Evolutionary conservation across 2,329 filamentous ascomycete species (phyloP).

Genomic region (Shiraia sp.): DNA sequence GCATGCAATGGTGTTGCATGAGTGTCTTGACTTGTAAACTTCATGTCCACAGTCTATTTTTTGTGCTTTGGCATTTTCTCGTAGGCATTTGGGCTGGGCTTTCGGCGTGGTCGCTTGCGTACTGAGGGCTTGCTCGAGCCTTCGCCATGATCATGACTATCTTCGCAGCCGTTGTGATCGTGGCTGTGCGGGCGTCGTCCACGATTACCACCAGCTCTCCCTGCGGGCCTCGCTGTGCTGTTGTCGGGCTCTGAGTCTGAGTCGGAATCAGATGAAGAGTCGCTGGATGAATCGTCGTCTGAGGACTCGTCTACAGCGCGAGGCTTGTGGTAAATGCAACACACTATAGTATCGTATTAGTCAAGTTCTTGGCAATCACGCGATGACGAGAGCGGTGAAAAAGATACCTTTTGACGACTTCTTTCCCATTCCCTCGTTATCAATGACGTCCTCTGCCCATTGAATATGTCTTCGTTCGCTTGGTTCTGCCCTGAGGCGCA

Average conservation of each 20-base stretch:
- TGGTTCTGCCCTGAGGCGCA: slow-evolving; percentile 48
- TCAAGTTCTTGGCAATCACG: not conserved
- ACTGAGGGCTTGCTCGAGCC: slow-evolving; percentile 46
- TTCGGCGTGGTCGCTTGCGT: slow-evolving; percentile 49
- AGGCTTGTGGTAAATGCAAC: slow-evolving; percentile 95
- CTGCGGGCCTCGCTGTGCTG: slow-evolving; percentile 50
- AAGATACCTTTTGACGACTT: slow-evolving; percentile 86
- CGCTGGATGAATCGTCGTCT: slow-evolving; percentile 65
- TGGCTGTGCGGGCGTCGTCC: slow-evolving; percentile 33
- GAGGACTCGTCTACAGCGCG: slow-evolving; percentile 73
- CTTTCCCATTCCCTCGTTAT: slow-evolving; percentile 92
- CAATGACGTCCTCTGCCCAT: slow-evolving; percentile 91
- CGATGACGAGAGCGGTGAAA: not conserved
- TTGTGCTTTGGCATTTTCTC: slow-evolving; percentile 69
- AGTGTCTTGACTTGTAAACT: slow-evolving; percentile 2
- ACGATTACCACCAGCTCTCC: slow-evolving; percentile 26
- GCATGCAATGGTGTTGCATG: slow-evolving; percentile 4
- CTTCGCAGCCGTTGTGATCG: slow-evolving; percentile 39
- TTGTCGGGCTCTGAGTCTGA: slow-evolving; percentile 61
- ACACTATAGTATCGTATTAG: slow-evolving; percentile 64
- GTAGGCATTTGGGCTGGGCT: slow-evolving; percentile 78
- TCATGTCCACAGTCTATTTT: slow-evolving; percentile 19
- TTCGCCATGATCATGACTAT: slow-evolving; percentile 46
- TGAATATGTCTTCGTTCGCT: slow-evolving; percentile 67
- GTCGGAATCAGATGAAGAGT: slow-evolving; percentile 56